Conservation (phyloP, 2,329 filamentous ascomycete species). For the Ascochyta pisi region DNA sequence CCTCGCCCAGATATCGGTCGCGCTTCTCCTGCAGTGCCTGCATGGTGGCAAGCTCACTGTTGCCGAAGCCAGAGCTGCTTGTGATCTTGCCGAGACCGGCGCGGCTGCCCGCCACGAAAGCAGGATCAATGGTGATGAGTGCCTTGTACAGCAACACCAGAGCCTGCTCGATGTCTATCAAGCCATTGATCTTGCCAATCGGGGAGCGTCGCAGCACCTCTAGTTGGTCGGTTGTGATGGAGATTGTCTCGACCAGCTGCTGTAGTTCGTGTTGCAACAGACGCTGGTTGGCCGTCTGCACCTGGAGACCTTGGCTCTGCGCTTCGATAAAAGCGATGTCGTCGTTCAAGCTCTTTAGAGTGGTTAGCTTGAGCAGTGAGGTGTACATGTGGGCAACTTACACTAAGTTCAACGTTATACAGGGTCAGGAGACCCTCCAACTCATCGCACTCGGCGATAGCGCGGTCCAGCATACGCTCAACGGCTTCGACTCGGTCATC, state of each 20-base stretch:
- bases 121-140: conserved; percentile 90
- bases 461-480: conserved; percentile 82
- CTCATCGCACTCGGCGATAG: conserved; percentile 95
- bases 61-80: conserved; percentile 66
- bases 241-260: conserved; percentile 87
- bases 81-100: conserved; percentile 45
- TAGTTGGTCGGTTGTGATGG: conserved; percentile 79
- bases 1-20: conserved; percentile 82
- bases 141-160: conserved; percentile 87
- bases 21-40: conserved; percentile 93
- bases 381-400: conserved; percentile 55
- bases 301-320: conserved; percentile 94
- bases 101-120: conserved; percentile 64
- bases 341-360: conserved; percentile 79
- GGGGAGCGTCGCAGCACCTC: conserved; percentile 75
- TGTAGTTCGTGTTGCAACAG: conserved; percentile 88
- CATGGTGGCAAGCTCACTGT: conserved; percentile 83
- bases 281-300: conserved; percentile 97
- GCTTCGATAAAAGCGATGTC: conserved; percentile 98
- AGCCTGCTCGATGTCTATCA: conserved; percentile 79
- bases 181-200: conserved; percentile 71
- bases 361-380: conserved; percentile 27
- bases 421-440: conserved; percentile 91
- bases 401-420: conserved; percentile 91
- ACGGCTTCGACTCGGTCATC: conserved; percentile 90